Percentiles rank a stretch among this genome's conserved stretches.
Conservation (phyloP, 164 flowering plant species). For the Magnolia kwangsiensis region DNA sequence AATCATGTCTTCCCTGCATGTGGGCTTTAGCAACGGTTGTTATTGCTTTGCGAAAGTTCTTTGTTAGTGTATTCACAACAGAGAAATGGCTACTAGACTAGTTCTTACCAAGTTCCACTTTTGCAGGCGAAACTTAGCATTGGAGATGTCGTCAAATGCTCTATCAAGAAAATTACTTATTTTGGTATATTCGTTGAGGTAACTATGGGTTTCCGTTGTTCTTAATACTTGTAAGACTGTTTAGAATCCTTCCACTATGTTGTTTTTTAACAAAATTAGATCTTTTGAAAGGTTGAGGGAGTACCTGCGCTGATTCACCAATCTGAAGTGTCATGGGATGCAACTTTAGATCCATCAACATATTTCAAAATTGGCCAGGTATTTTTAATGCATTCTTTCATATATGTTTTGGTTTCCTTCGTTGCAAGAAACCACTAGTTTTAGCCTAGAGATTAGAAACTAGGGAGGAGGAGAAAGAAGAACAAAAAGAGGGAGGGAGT, state of each 20-base stretch:
- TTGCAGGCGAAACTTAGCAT: slow-evolving; percentile 74
- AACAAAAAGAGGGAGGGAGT: no score
- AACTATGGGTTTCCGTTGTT: slow-evolving; percentile 10
- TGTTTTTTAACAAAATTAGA: slow-evolving; percentile 5
- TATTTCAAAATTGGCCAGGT: slow-evolving; percentile 92
- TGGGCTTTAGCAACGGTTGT: no score
- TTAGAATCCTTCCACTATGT: neutral
- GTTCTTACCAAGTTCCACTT: slow-evolving; percentile 4
- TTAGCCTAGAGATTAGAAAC: no score
- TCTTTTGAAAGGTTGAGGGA: slow-evolving; percentile 71
- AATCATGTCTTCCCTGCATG: no score
- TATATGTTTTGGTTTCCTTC: neutral
- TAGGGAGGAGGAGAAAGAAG: no score
- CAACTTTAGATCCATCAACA: slow-evolving; percentile 67
- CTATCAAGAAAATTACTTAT: slow-evolving; percentile 77
- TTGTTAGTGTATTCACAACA: neutral
- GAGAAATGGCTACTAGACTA: neutral
- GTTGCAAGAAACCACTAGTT: slow-evolving; percentile 1
- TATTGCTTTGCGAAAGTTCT: neutral
- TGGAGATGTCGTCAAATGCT: slow-evolving; percentile 84
- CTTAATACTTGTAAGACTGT: neutral
- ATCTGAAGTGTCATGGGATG: slow-evolving; percentile 96
- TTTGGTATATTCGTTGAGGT: slow-evolving; percentile 96
- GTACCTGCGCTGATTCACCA: slow-evolving; percentile 91
- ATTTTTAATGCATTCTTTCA: slow-evolving; percentile 6